These are phyloP conservation scores for Hypoxylon lenormandii DNA, from an alignment of 495 filamentous ascomycete species.

Conservation along the genomic window DNA sequence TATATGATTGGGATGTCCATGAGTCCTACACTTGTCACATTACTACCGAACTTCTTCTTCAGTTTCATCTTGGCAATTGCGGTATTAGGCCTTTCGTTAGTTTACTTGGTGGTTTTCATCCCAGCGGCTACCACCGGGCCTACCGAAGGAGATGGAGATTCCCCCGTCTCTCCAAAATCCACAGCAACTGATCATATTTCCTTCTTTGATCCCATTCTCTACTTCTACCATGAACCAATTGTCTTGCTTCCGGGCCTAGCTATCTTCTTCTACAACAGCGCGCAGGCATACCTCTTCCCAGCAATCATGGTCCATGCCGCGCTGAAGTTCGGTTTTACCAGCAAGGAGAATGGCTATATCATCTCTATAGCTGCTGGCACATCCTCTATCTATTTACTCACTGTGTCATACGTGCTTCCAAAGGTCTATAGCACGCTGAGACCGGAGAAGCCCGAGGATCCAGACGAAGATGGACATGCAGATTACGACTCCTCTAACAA, in stretches of 20 bases:
- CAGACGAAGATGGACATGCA: conserved; percentile 1
- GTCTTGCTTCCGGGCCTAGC: neutral
- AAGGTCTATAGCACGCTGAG: neutral
- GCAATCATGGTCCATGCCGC: conserved; percentile 12
- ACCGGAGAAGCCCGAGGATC: no score
- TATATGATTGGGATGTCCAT: conserved; percentile 26
- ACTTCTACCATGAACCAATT: conserved; percentile 1
- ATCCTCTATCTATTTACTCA: conserved; percentile 9
- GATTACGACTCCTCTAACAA: neutral
- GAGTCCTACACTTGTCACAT: conserved; percentile 10
- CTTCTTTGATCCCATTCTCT: conserved; percentile 4
- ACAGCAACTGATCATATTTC: no score
- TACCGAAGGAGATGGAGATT: no score
- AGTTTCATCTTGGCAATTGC: conserved; percentile 14
- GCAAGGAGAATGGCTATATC: conserved; percentile 15
- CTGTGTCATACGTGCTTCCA: conserved; percentile 1
- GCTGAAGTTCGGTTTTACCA: conserved; percentile 1
- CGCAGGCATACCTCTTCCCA: conserved; percentile 15
- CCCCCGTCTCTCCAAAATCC: no score
- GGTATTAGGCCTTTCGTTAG: conserved; percentile 11
- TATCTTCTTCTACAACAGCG: conserved; percentile 9
- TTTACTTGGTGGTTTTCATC: conserved; percentile 7
- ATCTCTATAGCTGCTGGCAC: conserved; percentile 14
- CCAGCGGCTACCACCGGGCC: neutral
- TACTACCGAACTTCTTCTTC: conserved; percentile 11